Base-by-base conservation (phyloP, 306 rosid genomes). In the Vigna unguiculata region DNA sequence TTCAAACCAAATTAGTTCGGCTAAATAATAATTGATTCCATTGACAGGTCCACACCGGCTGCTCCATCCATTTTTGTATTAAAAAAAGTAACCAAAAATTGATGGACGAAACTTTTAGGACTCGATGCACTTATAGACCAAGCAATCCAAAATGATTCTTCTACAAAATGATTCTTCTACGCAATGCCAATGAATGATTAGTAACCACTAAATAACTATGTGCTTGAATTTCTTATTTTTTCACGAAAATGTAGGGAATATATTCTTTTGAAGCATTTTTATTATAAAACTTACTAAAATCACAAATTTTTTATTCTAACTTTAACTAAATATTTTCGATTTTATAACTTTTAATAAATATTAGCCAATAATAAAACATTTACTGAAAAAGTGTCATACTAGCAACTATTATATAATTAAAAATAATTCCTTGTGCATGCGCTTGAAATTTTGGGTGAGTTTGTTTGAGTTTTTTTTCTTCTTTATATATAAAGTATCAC, bases 141-240 rank as follows among this genome's bases (percentile, higher is more conserved):
- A 59, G 43, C 63, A 58, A 78, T 54, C 20, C 22, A 68, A 69
- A 58, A 46, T 58, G 32, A 46, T 69, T 9, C 60, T 17, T 55
- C 69, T 63, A 75, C 53, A 68, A 69, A 58, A 46, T 58, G 32
- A 46, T 69, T 9, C 60, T 17, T 55, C 69, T 63, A 75, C 53
- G 61, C 13, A 22, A 30, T 48, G 41, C 11, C 45, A 16, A 13
- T 13, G 16, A 25, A 58, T 24, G 13, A 25, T 58, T 58, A 11
- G 20, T 58, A 36, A 25, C 64, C 32, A 21, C 0, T 12, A 24
- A 9, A 3, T 10, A 9, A 22, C 62, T 2, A 4, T 51, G 14
- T 53, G 58, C 13, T 54, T 54, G 1, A 25, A 57, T 57, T 57
- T 24, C 1, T 57, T 28, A 4, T 57, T 43, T 12, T 10, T 43